Conservation (phyloP, 371 early-diverging fungal genomes). For the Zancudomyces culisetae region DNA sequence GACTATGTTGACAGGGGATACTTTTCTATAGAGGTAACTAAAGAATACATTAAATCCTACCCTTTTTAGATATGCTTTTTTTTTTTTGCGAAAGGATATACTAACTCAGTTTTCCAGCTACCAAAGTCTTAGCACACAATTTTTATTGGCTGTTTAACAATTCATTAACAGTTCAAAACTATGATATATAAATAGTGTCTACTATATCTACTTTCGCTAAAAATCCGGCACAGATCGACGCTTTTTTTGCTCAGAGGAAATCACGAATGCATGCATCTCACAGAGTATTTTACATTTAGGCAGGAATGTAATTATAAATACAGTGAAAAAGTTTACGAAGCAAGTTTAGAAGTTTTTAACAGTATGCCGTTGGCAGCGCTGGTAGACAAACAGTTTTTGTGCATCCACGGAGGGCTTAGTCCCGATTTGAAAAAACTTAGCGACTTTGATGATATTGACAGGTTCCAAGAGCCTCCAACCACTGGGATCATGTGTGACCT, state of each 20-base stretch:
- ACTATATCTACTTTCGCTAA: conserved; percentile 71
- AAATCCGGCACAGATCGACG: conserved; percentile 82
- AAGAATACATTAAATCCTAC: no score
- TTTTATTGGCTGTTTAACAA: neutral
- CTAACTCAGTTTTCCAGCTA: neutral
- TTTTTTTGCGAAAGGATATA: neutral
- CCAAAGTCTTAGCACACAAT: conserved; percentile 9
- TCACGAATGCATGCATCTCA: conserved; percentile 95
- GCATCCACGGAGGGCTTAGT: conserved; percentile 97
- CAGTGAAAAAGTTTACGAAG: conserved; percentile 81
- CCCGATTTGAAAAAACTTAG: conserved; percentile 79
- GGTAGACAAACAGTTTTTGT: conserved; percentile 91
- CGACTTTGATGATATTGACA: conserved; percentile 70
- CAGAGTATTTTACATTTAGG: conserved; percentile 95
- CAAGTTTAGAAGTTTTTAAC: conserved; percentile 82
- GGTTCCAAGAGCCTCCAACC: conserved; percentile 90
- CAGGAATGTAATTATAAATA: conserved; percentile 89
- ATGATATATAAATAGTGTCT: conserved; percentile 41
- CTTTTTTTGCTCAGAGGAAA: conserved; percentile 92
- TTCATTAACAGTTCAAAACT: no score
- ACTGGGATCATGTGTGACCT: conserved; percentile 92
- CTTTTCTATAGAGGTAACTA: conserved; percentile 50
- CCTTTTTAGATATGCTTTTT: conserved; percentile 3
- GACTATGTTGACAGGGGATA: conserved; percentile 98
- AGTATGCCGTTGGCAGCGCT: conserved; percentile 89